These are phyloP conservation scores for Phialocephala sp. DNA, from an alignment of 2,329 filamentous ascomycete species.

Conservation along the genomic window DNA sequence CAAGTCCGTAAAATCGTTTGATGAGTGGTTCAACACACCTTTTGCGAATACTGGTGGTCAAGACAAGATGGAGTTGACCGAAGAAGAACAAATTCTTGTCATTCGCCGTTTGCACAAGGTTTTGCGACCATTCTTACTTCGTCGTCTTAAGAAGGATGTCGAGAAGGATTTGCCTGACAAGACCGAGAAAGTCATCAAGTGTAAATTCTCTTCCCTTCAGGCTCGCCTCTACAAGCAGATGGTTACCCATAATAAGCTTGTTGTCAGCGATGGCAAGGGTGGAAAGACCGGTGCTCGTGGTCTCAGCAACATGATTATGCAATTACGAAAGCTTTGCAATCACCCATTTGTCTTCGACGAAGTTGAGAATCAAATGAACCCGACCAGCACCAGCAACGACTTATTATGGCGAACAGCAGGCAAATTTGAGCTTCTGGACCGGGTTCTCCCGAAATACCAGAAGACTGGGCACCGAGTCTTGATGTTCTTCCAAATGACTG, in stretches of 20 bases:
- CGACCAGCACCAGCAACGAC: slow-evolving; percentile 85
- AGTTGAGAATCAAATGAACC: slow-evolving; percentile 98
- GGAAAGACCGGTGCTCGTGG: slow-evolving; percentile 94
- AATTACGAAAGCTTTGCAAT: slow-evolving; percentile 97
- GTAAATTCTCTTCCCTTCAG: slow-evolving; percentile 94
- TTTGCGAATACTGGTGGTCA: slow-evolving; percentile 98
- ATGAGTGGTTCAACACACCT: slow-evolving; percentile 99
- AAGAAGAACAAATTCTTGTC: slow-evolving; percentile 99
- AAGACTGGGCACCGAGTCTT: slow-evolving; percentile 90
- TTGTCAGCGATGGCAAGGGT: slow-evolving; percentile 93
- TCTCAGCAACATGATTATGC: slow-evolving; percentile 99
- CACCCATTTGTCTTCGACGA: slow-evolving; percentile 99
- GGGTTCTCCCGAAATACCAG: slow-evolving; percentile 91
- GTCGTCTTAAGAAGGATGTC: slow-evolving; percentile 99
- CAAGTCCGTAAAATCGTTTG: slow-evolving; percentile 98
- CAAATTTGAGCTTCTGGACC: slow-evolving; percentile 95
- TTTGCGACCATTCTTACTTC: slow-evolving; percentile 91
- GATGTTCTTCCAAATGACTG: slow-evolving; percentile 99
- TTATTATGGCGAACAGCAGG: slow-evolving; percentile 93
- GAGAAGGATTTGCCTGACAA: slow-evolving; percentile 99
- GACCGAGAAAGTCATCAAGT: slow-evolving; percentile 99
- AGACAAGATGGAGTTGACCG: slow-evolving; percentile 97
- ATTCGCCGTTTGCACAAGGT: slow-evolving; percentile 99
- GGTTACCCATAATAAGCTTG: slow-evolving; percentile 91
- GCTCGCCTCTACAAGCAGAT: slow-evolving; percentile 96